Percentiles rank a stretch among this genome's conserved stretches.
phyloP scores from a whole-genome alignment of 1,139 yeast genomes.

The Suhomyces chickasaworum region DNA sequence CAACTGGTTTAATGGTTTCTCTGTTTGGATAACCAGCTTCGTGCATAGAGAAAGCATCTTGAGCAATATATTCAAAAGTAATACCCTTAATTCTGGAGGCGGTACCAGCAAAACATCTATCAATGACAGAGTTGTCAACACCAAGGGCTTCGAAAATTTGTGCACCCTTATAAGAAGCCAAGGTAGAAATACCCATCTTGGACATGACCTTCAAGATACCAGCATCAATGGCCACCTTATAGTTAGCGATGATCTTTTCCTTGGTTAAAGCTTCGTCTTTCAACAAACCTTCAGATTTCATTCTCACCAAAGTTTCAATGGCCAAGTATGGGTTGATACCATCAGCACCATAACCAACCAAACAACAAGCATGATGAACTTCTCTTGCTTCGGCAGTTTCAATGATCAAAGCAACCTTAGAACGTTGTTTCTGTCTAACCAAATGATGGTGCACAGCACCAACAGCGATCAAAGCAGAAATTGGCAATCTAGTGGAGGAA shows the following conservation, averaged over 20 bases:
- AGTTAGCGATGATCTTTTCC: slow-evolving; percentile 67
- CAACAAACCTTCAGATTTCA: slow-evolving; percentile 80
- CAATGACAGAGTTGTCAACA: slow-evolving; percentile 92
- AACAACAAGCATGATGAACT: slow-evolving; percentile 92
- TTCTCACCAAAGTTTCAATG: slow-evolving; percentile 81
- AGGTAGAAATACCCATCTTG: slow-evolving; percentile 97
- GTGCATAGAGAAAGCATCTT: slow-evolving; percentile 92
- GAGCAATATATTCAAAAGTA: slow-evolving; percentile 93
- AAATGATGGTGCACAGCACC: slow-evolving; percentile 98
- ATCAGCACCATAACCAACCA: slow-evolving; percentile 97
- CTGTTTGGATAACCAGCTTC: slow-evolving; percentile 89
- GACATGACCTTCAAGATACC: slow-evolving; percentile 97
- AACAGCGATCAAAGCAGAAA: slow-evolving; percentile 89
- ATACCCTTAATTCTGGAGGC: slow-evolving; percentile 96
- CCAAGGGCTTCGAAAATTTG: slow-evolving; percentile 98
- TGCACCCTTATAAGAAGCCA: slow-evolving; percentile 97
- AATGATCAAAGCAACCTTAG: slow-evolving; percentile 86
- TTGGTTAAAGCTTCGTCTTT: slow-evolving; percentile 58
- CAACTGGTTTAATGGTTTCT: slow-evolving; percentile 66
- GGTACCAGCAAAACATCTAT: slow-evolving; percentile 94
- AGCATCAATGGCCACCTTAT: slow-evolving; percentile 79
- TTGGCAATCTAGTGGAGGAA: slow-evolving; percentile 65
- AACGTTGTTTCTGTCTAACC: slow-evolving; percentile 94
- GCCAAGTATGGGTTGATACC: slow-evolving; percentile 94
- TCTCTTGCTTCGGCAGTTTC: slow-evolving; percentile 98